These are phyloP conservation scores for Trichocladium uniseriatum DNA, from an alignment of 495 filamentous ascomycete species.

Conservation along the genomic window DNA sequence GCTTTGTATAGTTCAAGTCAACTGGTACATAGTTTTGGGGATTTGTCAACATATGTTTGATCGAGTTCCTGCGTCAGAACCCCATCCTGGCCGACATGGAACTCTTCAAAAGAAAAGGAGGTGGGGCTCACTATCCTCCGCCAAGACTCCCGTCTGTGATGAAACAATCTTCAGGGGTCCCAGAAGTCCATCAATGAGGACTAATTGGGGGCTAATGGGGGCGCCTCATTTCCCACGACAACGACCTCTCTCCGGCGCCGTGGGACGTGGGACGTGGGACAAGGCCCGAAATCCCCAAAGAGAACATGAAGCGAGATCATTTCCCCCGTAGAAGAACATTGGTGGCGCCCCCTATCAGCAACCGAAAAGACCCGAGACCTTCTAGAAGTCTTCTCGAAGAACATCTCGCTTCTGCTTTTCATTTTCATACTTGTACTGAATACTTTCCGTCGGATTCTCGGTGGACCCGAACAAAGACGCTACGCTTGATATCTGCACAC, in stretches of 20 bases:
- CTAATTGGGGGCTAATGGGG: too few species aligned
- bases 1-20: too few species aligned
- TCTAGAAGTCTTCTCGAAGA: constrained; percentile 3
- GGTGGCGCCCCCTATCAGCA: constrained; percentile 3
- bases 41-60: too few species aligned
- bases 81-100: neutral
- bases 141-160: neutral
- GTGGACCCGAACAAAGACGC: too few species aligned
- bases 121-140: neutral
- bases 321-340: neutral
- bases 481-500: neutral
- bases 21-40: too few species aligned
- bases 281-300: too few species aligned
- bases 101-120: neutral
- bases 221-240: too few species aligned
- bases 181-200: neutral
- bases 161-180: constrained; percentile 2
- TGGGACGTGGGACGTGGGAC: too few species aligned
- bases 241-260: too few species aligned
- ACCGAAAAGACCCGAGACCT: neutral
- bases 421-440: too few species aligned
- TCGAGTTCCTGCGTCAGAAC: neutral
- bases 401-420: neutral
- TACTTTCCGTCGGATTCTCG: too few species aligned
- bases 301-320: too few species aligned